Conservation (phyloP, 495 filamentous ascomycete genomes). For the Penicillium canescens region DNA sequence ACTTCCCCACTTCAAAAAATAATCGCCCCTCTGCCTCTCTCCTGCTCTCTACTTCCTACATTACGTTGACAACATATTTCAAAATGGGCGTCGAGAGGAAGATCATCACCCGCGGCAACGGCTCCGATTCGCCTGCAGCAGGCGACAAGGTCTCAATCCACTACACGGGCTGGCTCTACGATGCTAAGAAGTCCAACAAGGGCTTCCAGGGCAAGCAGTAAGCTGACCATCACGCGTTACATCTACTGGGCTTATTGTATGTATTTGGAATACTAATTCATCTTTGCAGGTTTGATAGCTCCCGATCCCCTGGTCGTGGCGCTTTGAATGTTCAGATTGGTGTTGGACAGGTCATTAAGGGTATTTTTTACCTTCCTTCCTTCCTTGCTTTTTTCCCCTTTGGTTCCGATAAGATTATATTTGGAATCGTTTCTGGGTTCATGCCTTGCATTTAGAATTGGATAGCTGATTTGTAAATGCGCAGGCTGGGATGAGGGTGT, state of each 20-base stretch:
- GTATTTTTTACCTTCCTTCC: slow-evolving; percentile 39
- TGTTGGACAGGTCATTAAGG: slow-evolving; percentile 74
- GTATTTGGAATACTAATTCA: slow-evolving; percentile 4
- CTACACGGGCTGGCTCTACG: slow-evolving; percentile 82
- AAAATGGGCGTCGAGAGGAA: slow-evolving; percentile 58
- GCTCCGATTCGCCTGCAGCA: slow-evolving; percentile 52
- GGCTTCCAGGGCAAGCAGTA: slow-evolving; percentile 53
- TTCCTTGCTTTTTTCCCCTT: background rate
- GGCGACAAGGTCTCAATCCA: slow-evolving; percentile 75
- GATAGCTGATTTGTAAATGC: background rate
- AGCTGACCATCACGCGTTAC: slow-evolving; percentile 12
- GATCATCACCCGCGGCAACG: slow-evolving; percentile 49
- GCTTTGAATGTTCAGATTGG: slow-evolving; percentile 71
- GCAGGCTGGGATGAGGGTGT: slow-evolving; percentile 89
- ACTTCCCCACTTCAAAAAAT: too few species aligned
- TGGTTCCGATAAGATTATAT: background rate
- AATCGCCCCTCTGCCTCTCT: too few species aligned
- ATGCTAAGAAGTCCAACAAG: slow-evolving; percentile 47
- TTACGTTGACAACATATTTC: slow-evolving; percentile 5
- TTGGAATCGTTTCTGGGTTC: background rate
- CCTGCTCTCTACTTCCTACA: too few species aligned
- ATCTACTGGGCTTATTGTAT: background rate
- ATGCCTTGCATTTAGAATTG: background rate
- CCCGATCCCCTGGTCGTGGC: slow-evolving; percentile 53
- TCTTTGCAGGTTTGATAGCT: slow-evolving; percentile 73